Conservation (phyloP, 2,329 filamentous ascomycete species). For the Colletotrichum liriopes region DNA sequence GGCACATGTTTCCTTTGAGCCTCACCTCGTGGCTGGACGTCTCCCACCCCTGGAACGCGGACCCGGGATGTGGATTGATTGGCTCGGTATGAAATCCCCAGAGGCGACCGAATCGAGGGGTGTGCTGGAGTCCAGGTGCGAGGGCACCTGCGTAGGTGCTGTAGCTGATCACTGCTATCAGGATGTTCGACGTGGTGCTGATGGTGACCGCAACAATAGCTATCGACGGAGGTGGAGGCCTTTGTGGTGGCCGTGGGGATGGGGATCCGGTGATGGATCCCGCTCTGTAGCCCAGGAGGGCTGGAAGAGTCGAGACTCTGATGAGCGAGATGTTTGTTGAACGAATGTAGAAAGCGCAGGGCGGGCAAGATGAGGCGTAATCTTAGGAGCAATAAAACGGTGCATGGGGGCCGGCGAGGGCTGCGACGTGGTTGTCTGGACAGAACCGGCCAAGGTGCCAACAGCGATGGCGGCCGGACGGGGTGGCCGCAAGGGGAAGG, state of each 20-base stretch:
- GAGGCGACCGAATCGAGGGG: not conserved
- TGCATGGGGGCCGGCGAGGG: slow-evolving; percentile 36
- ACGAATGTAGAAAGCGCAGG: slow-evolving; percentile 27
- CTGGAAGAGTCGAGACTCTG: slow-evolving; percentile 40
- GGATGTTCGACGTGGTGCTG: slow-evolving; percentile 12
- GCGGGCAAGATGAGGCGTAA: slow-evolving; percentile 38
- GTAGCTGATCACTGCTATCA: slow-evolving; percentile 12
- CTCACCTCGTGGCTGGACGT: slow-evolving; percentile 30
- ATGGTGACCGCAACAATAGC: not conserved
- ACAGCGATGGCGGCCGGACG: slow-evolving; percentile 5
- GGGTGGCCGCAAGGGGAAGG: not conserved
- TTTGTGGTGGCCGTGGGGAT: slow-evolving; percentile 8
- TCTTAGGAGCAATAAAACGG: slow-evolving; percentile 40
- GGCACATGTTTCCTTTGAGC: slow-evolving; percentile 28
- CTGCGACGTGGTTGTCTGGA: slow-evolving; percentile 25
- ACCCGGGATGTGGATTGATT: slow-evolving; percentile 15
- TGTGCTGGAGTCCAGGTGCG: slow-evolving; percentile 8
- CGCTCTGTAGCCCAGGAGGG: slow-evolving; percentile 18
- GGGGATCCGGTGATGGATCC: slow-evolving; percentile 26
- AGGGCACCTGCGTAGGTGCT: not conserved
- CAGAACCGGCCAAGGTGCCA: slow-evolving; percentile 13
- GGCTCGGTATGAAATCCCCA: slow-evolving; percentile 4
- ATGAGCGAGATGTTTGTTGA: slow-evolving; percentile 10
- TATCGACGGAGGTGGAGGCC: slow-evolving; percentile 12
- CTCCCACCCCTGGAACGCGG: slow-evolving; percentile 4